Evolutionary conservation across 495 filamentous ascomycete species (phyloP), one percentile per base, ranked within the genome.

Genomic region (Penicillium maclennaniae): DNA sequence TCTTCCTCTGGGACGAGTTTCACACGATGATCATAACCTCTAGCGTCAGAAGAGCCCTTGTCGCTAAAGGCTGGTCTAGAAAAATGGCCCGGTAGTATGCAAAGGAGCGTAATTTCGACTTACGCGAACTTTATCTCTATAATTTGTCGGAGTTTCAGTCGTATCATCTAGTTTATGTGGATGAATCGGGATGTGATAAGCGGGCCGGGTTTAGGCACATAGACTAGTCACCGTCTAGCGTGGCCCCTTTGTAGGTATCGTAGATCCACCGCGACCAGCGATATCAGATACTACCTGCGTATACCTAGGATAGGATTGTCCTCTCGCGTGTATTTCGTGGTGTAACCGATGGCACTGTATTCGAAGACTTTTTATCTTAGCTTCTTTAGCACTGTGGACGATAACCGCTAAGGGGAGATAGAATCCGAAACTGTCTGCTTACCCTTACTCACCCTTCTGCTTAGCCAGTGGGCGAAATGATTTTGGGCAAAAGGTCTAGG

Each of bases 301-400:
- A 73, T 59, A 59, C 55, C 45, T 52, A 67, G 43, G 62, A 70
- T 43, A 61, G 70, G 17, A 54, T 72, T 27, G 43, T 66, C 44
- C 39, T 63, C n/a, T n/a, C n/a, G n/a, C n/a, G n/a, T n/a, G n/a
- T n/a, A n/a, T n/a, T n/a, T n/a, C n/a, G n/a, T n/a, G 67, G 70
- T 45, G 57, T 56, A 28, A 71, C 55, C 21, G 61, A 71, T 56
- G 58, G 57, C 46, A 49, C 41, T 7, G 36, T 70, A 20, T 73
- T 73, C 54, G 55, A 72, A 47, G 59, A 66, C 43, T 73, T 70
- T 53, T 61, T 71, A 34, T 57, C 72, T 51, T 46, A 72, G 57
- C 60, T 65, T 8, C 59, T 53, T 26, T 4, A 16, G n/a, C 36
- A 38, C n/a, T 38, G 36, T 38, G 36, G 36, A 38, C 10, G n/a